Evolutionary conservation across 2,329 filamentous ascomycete genomes (phyloP).

Genomic region (Bipolaris zeicola): DNA sequence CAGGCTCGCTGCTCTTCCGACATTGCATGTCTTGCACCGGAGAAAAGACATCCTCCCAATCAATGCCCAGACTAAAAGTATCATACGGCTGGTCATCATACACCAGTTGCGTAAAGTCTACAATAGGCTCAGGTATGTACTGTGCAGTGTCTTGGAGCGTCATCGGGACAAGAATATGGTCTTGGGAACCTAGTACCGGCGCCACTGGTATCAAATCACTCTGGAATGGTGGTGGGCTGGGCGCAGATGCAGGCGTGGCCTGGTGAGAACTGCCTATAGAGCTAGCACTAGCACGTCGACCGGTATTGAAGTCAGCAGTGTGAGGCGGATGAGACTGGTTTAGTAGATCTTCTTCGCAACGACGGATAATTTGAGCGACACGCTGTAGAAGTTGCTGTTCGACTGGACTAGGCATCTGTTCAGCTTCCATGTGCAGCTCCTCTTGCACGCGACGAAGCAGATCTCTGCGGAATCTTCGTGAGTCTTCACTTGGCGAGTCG

Average conservation of each 20-base stretch:
- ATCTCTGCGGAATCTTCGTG: constrained; percentile 41
- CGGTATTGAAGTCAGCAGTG: background rate
- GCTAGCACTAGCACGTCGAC: constrained; percentile 2
- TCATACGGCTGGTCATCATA: constrained; percentile 16
- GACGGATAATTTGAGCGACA: constrained; percentile 35
- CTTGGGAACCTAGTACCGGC: background rate
- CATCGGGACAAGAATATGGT: background rate
- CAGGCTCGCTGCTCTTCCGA: background rate
- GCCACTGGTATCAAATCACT: background rate
- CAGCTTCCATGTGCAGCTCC: constrained; percentile 36
- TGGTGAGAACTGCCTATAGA: constrained; percentile 10
- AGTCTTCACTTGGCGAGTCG: constrained; percentile 33
- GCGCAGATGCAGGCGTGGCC: background rate
- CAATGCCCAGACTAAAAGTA: constrained; percentile 22
- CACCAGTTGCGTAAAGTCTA: background rate
- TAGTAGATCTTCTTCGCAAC: constrained; percentile 35
- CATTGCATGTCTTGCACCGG: constrained; percentile 10
- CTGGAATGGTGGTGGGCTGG: background rate
- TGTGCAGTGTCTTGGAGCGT: background rate
- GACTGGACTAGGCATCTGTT: constrained; percentile 23
- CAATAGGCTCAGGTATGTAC: constrained; percentile 8
- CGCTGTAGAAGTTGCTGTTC: constrained; percentile 36
- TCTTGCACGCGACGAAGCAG: constrained; percentile 42
- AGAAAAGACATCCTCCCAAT: constrained; percentile 31
- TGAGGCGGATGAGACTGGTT: constrained; percentile 11